These are phyloP conservation scores for Cordyceps farinosa DNA, from an alignment of 2,329 filamentous ascomycete species.

Conservation along the genomic window DNA sequence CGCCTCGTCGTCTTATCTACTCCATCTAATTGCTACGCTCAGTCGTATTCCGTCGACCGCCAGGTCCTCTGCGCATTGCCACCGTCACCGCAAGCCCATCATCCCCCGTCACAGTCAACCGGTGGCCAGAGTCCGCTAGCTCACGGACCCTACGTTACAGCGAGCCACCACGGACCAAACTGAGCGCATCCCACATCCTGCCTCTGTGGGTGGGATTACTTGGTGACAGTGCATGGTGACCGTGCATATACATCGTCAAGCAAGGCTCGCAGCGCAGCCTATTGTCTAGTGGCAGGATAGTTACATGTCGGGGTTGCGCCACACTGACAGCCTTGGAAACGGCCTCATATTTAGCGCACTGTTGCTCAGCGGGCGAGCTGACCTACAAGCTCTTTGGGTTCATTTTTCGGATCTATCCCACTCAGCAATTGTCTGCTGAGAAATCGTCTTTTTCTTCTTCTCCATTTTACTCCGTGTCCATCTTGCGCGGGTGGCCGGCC, in stretches of 20 bases:
- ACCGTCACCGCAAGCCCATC: no score
- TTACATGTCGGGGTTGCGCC: neutral
- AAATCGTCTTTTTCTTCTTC: neutral
- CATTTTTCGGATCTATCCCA: neutral
- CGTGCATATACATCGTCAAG: neutral
- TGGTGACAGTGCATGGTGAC: constrained; percentile 13
- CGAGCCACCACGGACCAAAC: neutral
- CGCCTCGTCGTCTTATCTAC: neutral
- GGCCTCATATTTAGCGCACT: constrained; percentile 3
- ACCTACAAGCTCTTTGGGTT: neutral
- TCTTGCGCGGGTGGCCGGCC: neutral
- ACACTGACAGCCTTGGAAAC: neutral
- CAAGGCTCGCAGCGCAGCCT: no score
- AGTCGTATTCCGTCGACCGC: neutral
- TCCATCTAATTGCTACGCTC: neutral
- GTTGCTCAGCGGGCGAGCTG: neutral
- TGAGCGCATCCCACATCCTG: neutral
- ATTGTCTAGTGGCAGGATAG: neutral
- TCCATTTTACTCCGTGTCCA: neutral
- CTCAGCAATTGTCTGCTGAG: neutral
- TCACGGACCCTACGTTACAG: neutral
- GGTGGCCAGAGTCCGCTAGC: neutral
- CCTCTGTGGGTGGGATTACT: neutral
- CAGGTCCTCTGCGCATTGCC: neutral
- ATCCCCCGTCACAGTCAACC: neutral